Conservation (phyloP, 2,329 filamentous ascomycete species). For the Talaromyces sp. region DNA sequence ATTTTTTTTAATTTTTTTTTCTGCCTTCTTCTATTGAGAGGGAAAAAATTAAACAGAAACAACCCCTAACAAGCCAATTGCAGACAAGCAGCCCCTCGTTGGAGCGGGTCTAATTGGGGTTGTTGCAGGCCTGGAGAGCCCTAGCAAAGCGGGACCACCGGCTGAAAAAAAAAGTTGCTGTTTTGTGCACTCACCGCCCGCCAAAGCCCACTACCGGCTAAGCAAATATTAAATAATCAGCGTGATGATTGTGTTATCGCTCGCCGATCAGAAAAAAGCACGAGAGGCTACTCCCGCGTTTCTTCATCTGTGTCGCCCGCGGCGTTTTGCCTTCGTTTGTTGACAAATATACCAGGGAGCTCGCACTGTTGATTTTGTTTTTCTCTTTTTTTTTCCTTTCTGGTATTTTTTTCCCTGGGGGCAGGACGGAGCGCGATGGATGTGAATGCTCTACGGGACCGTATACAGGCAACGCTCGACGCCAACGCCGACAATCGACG, state of each 20-base stretch:
- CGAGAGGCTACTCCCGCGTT: conserved; percentile 31
- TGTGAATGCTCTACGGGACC: conserved; percentile 55
- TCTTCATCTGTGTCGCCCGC: not conserved
- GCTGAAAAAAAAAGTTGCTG: not conserved
- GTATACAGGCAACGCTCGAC: conserved; percentile 61
- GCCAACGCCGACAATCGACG: conserved; percentile 57
- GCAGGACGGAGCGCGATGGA: conserved; percentile 45
- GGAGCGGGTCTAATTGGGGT: not conserved
- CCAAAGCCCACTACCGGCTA: conserved; percentile 1
- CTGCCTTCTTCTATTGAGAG: not conserved
- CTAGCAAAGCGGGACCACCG: not conserved
- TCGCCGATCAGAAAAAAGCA: not conserved
- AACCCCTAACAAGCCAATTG: not conserved
- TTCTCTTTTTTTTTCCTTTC: not conserved
- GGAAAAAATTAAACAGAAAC: not conserved
- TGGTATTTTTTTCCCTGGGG: not conserved
- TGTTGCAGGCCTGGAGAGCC: not conserved
- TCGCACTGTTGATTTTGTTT: not conserved
- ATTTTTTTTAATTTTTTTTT: not conserved
- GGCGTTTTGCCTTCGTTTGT: not conserved
- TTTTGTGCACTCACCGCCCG: conserved; percentile 1
- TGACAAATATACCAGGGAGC: not conserved
- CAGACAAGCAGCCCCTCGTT: not conserved
- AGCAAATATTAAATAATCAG: not conserved
- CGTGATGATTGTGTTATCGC: not conserved